These are phyloP conservation scores for Xylaria curta DNA, from an alignment of 495 filamentous ascomycete genomes.

Conservation along the genomic window DNA sequence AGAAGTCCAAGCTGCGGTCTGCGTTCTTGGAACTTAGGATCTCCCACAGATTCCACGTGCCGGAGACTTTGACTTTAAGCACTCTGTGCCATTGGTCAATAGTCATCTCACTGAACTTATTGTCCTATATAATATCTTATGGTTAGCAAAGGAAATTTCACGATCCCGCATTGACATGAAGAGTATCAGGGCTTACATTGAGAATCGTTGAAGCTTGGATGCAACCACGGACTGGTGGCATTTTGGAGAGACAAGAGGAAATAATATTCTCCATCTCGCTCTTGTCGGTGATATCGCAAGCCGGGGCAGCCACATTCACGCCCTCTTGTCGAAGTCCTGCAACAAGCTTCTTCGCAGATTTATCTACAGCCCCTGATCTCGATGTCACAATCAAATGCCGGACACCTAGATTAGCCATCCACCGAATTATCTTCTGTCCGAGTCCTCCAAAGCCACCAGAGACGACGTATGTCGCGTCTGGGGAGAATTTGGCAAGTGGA, in stretches of 20 bases:
- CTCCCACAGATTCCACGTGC: neutral
- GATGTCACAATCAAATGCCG: constrained; percentile 41
- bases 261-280: neutral
- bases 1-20: neutral
- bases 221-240: neutral
- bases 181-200: neutral
- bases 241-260: neutral
- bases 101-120: neutral
- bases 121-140: neutral
- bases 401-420: constrained; percentile 49
- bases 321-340: neutral
- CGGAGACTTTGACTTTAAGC: neutral
- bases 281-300: neutral
- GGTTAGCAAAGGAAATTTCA: neutral
- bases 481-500: neutral
- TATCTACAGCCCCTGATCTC: constrained; percentile 25
- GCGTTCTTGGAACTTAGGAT: neutral
- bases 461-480: constrained; percentile 35
- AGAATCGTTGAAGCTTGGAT: neutral
- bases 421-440: constrained; percentile 46
- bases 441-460: constrained; percentile 49
- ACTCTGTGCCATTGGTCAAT: neutral
- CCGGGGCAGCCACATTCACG: neutral
- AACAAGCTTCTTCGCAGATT: neutral
- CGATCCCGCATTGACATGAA: neutral